Evolutionary conservation across 306 rosid species (phyloP), one percentile per base, ranked within the genome.

Genomic region (Gynostemma pentaphyllum): DNA sequence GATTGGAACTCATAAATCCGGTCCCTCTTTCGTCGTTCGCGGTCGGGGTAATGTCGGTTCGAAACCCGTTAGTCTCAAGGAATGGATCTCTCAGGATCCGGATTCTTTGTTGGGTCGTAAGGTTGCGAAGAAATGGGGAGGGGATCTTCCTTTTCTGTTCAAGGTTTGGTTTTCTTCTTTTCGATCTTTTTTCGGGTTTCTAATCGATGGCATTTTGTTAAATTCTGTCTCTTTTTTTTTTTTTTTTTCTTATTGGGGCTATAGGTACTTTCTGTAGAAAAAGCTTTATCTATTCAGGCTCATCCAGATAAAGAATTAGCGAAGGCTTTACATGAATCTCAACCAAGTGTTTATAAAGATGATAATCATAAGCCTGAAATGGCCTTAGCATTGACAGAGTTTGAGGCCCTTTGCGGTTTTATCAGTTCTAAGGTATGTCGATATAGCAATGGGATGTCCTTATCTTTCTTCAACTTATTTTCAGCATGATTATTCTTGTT

Each of bases 351-450:
- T 45, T 76, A 68, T 29, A 68, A 47, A 27, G 81, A 76, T 44
- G 77, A 48, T n/a, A 76, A 76, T 48, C 81, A 76, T 64, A 76
- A 76, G 60, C 81, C 81, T 24, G 81, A 76, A 64, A 73, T 76
- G 81, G 81, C 77, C 29, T 14, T 76, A 48, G 81, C 81, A 41
- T 37, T 76, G 36, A 76, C 81, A 7, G 74, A 70, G 52, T 76
- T 76, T 15, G 77, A 76, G 63, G 81, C 81, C 4, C 77, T 76
- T 13, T 76, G 77, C 22, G 81, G 81, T 24, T 76, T 76, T 40
- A 72, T 72, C 24, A 72, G 81, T 49, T 52, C 69, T 37, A 64
- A 72, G 81, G 81, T 76, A 39, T 12, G 21, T 41, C 45, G 18
- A 36, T n/a, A 0, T 22, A 48, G n/a, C 1, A 13, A 24, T 16